Base-by-base conservation (phyloP, 208 protist genomes). In the Leishmania amazonensis region DNA sequence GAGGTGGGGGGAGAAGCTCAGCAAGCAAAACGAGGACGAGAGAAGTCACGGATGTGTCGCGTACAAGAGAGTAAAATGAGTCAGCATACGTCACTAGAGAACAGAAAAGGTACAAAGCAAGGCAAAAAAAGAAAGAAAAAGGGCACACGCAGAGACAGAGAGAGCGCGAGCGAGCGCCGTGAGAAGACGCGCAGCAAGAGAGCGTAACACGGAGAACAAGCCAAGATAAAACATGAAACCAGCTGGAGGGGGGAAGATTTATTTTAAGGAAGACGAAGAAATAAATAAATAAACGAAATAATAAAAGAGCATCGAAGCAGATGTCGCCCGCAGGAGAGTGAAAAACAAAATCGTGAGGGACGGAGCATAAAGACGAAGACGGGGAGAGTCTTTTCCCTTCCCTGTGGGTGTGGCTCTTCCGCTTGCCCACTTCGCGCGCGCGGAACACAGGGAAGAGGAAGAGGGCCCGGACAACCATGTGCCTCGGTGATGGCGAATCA, bases 91-190 rank as follows among this genome's bases (percentile, higher is more conserved):
- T 47, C 45, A 47, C 45, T 47, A 47, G 0, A 11, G 11, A 47
- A 0, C 45, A 9, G 21, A n/a, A 62, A 62, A 62, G 57, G 57
- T 17, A 21, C 7, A 13, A 70, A 1, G 38, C 1, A 21, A 35
- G 3, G 24, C 0, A 70, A 21, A 70, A 15, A 45, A 21, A 4
- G 64, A 38, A 70, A 15, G 24, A 21, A 4, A 35, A 38, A 11
- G 31, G 15, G 57, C 42, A 40, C 70, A 68, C 31, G 53, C 40
- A 65, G 65, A 53, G 45, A 31, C 7, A 77, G 73, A 31, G 13
- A 21, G 65, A 62, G 54, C 65, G 78, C 40, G 83, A 84, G 83
- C 64, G 64, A 65, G 67, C 57, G 64, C 28, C 80, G 80, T 40
- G 35, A 70, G 64, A 70, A 42, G 31, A 35, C 5, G 7, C 11